These are phyloP conservation scores for Exophiala sideris DNA, from an alignment of 2,329 filamentous ascomycete genomes.

Conservation along the genomic window DNA sequence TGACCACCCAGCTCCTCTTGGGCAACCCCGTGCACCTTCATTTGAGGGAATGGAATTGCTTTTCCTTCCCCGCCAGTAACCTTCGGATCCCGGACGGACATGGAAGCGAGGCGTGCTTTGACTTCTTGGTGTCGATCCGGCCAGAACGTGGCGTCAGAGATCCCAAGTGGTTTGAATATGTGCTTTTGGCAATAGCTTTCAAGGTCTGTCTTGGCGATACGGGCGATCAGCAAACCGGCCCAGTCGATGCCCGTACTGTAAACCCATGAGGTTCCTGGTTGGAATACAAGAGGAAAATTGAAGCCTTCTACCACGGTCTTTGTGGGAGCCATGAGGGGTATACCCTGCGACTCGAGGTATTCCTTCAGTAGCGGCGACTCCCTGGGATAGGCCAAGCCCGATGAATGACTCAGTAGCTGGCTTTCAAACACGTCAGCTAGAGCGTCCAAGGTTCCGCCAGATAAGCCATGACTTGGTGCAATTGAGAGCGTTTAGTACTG, in stretches of 20 bases:
- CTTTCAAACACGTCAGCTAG: background rate
- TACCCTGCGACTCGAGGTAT: constrained; percentile 33
- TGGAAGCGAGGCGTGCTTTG: background rate
- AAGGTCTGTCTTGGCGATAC: constrained; percentile 40
- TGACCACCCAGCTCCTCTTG: background rate
- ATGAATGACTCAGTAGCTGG: constrained; percentile 48
- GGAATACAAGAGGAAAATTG: constrained; percentile 55
- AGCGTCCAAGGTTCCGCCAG: background rate
- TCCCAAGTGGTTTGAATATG: constrained; percentile 40
- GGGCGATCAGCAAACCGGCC: constrained; percentile 49
- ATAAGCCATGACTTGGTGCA: background rate
- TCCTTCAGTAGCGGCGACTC: constrained; percentile 39
- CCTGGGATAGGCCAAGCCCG: constrained; percentile 46
- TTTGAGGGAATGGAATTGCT: background rate
- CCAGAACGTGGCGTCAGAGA: background rate
- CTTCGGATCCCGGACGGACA: background rate
- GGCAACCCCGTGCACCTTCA: background rate
- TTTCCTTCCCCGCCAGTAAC: background rate
- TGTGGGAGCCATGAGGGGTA: background rate
- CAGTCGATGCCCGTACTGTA: constrained; percentile 56
- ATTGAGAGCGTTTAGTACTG: background rate
- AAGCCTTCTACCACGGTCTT: constrained; percentile 23
- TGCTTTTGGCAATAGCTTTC: constrained; percentile 48
- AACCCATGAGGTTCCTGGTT: constrained; percentile 60
- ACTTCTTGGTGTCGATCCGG: background rate